Evolutionary conservation across 192 early-diverging fungal genomes (phyloP), one percentile per base, ranked within the genome.

Genomic region (Haplosporangium gracile): DNA sequence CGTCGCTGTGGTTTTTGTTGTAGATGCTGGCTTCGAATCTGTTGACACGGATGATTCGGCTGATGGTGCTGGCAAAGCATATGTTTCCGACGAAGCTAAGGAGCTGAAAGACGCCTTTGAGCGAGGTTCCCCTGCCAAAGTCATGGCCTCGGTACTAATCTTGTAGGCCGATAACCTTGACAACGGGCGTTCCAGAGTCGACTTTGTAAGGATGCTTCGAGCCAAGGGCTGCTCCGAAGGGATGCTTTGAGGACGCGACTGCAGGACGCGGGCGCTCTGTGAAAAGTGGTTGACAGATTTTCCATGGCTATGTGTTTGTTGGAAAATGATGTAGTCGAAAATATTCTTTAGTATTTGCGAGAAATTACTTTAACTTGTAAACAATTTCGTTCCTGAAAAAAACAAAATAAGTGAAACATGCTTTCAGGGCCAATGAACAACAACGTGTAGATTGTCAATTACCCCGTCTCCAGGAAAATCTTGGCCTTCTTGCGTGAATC

Each of bases 261-360:
- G 73, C 24, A 81, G 63, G 5, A 75, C 70, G n/a, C 75, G 81
- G 5, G 75, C 73, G 24, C 81, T 82, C 69, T 82, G 81, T n/a
- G 81, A 82, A 29, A 82, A 82, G 36, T 72, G 81, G 55, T 82
- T 82, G 69, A 24, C 70, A 8, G 75, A 77, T 63, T 47, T 82
- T 42, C 32, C 70, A 36, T 72, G 40, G 9, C 69, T 82, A 76
- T 6, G 29, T n/a, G 18, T 16, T 40, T 20, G 18, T 29, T 40
- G 55, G 15, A 74, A 29, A 53, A 75, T 26, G 34, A 79, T 26
- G 16, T 4, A 10, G 13, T 65, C 60, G 2, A 65, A 8, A 32
- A n/a, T n/a, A 8, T 65, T 29, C 57, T n/a, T 49, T 51, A 77
- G 26, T 63, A 13, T 68, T 40, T 45, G 43, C 15, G 26, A 71